A percentile compares a stretch with the other conserved stretches of the same genome.
Evolutionary conservation across 805 yeast species (phyloP).

Genomic region (Zygotorulaspora sp.): DNA sequence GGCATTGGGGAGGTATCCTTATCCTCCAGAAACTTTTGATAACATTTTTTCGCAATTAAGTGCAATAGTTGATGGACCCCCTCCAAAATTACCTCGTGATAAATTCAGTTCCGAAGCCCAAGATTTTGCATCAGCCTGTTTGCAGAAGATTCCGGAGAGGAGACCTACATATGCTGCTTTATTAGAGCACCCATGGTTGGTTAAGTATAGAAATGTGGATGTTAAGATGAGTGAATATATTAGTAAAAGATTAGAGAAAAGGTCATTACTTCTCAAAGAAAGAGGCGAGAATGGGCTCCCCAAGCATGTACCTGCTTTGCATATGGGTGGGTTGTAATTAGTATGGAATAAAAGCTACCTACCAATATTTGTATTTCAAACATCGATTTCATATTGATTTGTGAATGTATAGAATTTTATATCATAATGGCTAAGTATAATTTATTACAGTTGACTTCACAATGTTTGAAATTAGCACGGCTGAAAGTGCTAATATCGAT

Average conservation of each 20-base stretch:
- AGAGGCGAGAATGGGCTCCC: constrained; percentile 28
- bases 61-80: constrained; percentile 95
- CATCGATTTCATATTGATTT: too few species aligned
- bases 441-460: too few species aligned
- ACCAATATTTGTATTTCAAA: too few species aligned
- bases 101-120: constrained; percentile 71
- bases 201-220: constrained; percentile 43
- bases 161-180: constrained; percentile 79
- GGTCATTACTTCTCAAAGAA: constrained; percentile 26
- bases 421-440: too few species aligned
- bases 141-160: constrained; percentile 72
- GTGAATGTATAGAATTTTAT: too few species aligned
- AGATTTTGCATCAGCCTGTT: constrained; percentile 70
- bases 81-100: constrained; percentile 68
- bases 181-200: constrained; percentile 80
- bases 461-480: too few species aligned
- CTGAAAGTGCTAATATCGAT: too few species aligned
- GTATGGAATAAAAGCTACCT: neutral
- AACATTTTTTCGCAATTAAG: constrained; percentile 88
- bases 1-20: constrained; percentile 91
- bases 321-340: constrained; percentile 35
- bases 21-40: constrained; percentile 88
- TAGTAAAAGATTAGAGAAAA: constrained; percentile 33
- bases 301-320: constrained; percentile 34
- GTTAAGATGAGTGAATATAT: constrained; percentile 39